Evolutionary conservation across 306 rosid genomes (phyloP).

Genomic region (Prunus fruticosa): DNA sequence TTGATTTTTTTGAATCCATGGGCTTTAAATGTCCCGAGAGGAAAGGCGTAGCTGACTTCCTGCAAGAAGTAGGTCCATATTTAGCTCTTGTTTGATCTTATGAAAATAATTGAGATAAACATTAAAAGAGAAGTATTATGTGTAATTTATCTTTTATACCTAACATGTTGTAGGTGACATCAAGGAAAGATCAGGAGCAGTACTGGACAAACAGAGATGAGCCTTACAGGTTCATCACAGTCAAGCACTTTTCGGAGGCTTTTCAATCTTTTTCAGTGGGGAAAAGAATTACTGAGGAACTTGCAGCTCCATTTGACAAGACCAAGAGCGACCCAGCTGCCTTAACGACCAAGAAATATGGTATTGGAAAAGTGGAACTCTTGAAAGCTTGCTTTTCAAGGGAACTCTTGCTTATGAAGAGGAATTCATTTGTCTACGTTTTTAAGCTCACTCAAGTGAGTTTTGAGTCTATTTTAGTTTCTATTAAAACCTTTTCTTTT

Average conservation of each 20-base stretch:
- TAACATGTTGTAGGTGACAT: conserved; percentile 42
- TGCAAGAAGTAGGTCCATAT: conserved; percentile 31
- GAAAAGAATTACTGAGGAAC: conserved; percentile 26
- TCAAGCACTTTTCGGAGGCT: conserved; percentile 35
- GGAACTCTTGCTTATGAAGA: conserved; percentile 60
- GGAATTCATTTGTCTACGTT: conserved; percentile 44
- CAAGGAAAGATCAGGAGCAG: conserved; percentile 50
- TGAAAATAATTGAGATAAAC: not conserved
- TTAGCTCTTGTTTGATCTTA: not conserved
- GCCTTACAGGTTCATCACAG: conserved; percentile 42
- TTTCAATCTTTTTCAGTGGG: conserved; percentile 43
- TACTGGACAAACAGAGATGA: conserved; percentile 41
- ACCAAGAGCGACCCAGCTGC: conserved; percentile 52
- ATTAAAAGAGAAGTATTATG: not conserved
- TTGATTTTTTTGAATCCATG: conserved; percentile 35
- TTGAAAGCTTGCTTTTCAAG: conserved; percentile 55
- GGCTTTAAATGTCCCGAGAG: conserved; percentile 52
- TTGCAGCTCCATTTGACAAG: conserved; percentile 44
- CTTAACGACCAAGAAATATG: conserved; percentile 34
- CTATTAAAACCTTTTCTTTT: not conserved
- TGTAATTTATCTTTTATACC: not conserved
- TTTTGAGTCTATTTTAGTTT: not conserved
- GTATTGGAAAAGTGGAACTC: conserved; percentile 37
- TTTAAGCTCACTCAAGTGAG: conserved; percentile 44
- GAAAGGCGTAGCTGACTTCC: conserved; percentile 53